phyloP scores from a whole-genome alignment of 768 basidiomycete genomes.

The Rhodotorula sphaerocarpa region DNA sequence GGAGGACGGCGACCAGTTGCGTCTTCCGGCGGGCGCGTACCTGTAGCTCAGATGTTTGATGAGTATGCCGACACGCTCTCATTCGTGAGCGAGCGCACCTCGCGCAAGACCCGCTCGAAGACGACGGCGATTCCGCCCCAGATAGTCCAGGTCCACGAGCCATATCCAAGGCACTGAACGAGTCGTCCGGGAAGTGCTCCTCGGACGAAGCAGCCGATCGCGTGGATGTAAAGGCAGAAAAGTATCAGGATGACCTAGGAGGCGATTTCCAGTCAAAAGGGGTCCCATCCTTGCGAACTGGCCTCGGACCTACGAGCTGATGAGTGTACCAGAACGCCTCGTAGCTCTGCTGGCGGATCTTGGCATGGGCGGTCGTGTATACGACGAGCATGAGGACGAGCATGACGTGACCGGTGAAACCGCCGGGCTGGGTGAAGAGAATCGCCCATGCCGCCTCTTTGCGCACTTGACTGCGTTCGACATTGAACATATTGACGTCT shows the following conservation, averaged over 20 bases:
- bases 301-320: constrained; percentile 46
- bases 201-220: constrained; percentile 90
- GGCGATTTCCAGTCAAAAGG: background rate
- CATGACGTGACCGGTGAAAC: constrained; percentile 95
- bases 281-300: background rate
- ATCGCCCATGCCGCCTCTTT: constrained; percentile 67
- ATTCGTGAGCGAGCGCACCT: constrained; percentile 40
- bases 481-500: constrained; percentile 80
- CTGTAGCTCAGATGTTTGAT: background rate
- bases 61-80: background rate
- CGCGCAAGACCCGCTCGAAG: constrained; percentile 73
- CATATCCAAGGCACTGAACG: constrained; percentile 67
- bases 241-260: constrained; percentile 83
- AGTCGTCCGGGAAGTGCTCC: constrained; percentile 42
- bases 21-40: constrained; percentile 71
- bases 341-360: constrained; percentile 79
- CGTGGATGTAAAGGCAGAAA: constrained; percentile 79
- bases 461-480: constrained; percentile 74
- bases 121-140: constrained; percentile 86
- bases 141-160: constrained; percentile 72
- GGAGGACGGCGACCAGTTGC: constrained; percentile 70
- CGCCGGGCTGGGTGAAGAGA: constrained; percentile 53
- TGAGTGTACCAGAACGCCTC: constrained; percentile 98
- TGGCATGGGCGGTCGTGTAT: constrained; percentile 71
- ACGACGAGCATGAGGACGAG: constrained; percentile 85